Evolutionary conservation across 2,329 filamentous ascomycete species (phyloP).

Genomic region (Drechslerella dactyloides): DNA sequence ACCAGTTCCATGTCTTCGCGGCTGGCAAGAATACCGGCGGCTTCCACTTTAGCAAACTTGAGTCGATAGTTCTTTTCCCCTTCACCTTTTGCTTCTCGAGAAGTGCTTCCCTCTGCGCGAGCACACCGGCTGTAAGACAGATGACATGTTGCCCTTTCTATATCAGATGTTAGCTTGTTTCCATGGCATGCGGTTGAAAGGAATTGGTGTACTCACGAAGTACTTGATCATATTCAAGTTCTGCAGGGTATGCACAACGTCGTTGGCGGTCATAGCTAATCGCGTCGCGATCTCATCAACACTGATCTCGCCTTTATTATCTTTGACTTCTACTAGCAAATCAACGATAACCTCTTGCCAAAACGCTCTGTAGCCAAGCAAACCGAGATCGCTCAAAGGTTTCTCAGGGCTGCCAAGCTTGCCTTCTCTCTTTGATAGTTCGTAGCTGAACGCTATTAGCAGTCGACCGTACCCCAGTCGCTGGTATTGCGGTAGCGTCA

Average conservation of each 20-base stretch:
- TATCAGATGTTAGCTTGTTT: conserved; percentile 10
- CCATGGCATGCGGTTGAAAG: neutral
- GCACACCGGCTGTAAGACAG: conserved; percentile 82
- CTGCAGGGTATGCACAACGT: conserved; percentile 93
- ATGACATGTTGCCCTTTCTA: conserved; percentile 82
- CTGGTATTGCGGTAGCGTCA: conserved; percentile 95
- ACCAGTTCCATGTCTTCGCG: conserved; percentile 95
- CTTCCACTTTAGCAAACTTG: conserved; percentile 86
- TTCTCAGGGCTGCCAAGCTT: conserved; percentile 97
- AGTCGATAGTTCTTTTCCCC: conserved; percentile 76
- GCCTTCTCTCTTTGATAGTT: conserved; percentile 90
- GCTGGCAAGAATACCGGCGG: conserved; percentile 92
- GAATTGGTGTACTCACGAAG: conserved; percentile 63
- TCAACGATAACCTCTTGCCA: conserved; percentile 97
- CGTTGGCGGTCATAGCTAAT: conserved; percentile 94
- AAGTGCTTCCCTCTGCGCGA: conserved; percentile 72
- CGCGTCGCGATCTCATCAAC: conserved; percentile 81
- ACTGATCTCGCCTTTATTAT: conserved; percentile 73
- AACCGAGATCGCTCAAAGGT: conserved; percentile 87
- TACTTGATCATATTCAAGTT: conserved; percentile 95
- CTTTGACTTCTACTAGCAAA: conserved; percentile 75
- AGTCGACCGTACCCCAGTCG: conserved; percentile 90
- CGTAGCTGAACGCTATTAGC: conserved; percentile 96
- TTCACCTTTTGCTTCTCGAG: conserved; percentile 82
- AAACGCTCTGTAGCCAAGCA: conserved; percentile 93